Conservation (phyloP, 140 eudicot species). For the Senecio squalidus region DNA sequence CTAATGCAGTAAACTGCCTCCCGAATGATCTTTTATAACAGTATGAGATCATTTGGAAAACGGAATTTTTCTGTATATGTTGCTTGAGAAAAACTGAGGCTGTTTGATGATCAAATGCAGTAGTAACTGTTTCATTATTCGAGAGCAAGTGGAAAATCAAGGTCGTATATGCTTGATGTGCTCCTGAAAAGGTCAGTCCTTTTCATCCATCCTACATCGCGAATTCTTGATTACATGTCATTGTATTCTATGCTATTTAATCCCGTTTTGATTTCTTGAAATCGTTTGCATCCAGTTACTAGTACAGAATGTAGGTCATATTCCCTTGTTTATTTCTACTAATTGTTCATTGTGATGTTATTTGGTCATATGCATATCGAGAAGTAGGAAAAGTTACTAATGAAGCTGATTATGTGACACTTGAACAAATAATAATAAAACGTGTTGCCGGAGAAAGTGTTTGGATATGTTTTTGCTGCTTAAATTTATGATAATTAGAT, state of each 20-base stretch:
- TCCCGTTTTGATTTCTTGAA: neutral
- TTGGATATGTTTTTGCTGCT: too few relatives aligned
- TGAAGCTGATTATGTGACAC: too few relatives aligned
- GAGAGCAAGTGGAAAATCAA: neutral
- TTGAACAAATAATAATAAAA: too few relatives aligned
- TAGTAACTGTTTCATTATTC: neutral
- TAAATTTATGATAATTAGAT: too few relatives aligned
- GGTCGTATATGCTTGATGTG: neutral
- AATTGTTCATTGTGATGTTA: neutral
- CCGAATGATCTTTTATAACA: neutral
- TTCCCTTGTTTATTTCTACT: neutral
- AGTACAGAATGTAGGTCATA: neutral
- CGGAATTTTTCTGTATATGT: neutral
- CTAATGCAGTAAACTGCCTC: neutral
- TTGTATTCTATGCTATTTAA: neutral
- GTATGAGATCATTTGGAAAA: neutral
- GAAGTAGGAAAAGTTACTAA: neutral
- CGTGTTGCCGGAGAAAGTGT: too few relatives aligned
- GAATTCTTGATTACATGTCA: neutral
- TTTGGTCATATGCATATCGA: neutral
- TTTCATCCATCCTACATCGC: neutral
- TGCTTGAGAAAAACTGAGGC: neutral
- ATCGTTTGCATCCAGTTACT: neutral
- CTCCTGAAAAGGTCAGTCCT: constrained; percentile 8
- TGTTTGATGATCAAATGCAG: neutral